Conservation (phyloP, 1,284 basidiomycete genomes). For the Fistulinella cinereoalba region DNA sequence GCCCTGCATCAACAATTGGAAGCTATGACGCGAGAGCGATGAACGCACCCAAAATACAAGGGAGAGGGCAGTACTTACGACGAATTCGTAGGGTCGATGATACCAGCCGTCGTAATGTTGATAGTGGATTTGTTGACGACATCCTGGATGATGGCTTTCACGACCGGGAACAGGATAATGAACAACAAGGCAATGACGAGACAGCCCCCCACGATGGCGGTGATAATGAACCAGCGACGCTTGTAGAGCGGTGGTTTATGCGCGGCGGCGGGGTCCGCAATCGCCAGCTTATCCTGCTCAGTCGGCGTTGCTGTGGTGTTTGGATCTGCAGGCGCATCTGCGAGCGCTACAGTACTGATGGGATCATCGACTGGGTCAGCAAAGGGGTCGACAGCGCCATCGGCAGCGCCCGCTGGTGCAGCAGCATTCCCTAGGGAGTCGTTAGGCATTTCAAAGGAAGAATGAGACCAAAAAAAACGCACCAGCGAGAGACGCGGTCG, state of each 20-base stretch:
- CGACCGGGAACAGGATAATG: constrained; percentile 61
- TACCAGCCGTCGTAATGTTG: constrained; percentile 49
- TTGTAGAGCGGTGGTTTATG: constrained; percentile 37
- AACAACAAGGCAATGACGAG: constrained; percentile 61
- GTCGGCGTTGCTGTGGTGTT: neutral
- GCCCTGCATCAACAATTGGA: constrained; percentile 49
- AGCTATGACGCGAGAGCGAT: constrained; percentile 35
- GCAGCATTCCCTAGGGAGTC: constrained; percentile 38
- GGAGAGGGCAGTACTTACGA: constrained; percentile 42
- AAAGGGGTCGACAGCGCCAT: constrained; percentile 13
- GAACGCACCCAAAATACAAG: neutral
- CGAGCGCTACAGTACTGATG: constrained; percentile 24
- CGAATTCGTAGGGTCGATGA: constrained; percentile 48
- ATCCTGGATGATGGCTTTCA: constrained; percentile 60
- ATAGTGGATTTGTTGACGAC: constrained; percentile 55
- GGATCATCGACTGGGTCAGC: constrained; percentile 2
- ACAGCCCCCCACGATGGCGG: constrained; percentile 34
- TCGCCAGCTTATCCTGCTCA: constrained; percentile 37
- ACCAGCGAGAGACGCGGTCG: constrained; percentile 42
- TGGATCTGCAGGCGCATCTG: neutral
- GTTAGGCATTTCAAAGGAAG: constrained; percentile 1
- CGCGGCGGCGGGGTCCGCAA: neutral
- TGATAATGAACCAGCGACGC: constrained; percentile 48
- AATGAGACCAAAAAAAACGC: neutral
- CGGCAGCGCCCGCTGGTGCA: constrained; percentile 37